Conservation (phyloP, 805 yeast species). For the Wickerhamiella lipophila region DNA sequence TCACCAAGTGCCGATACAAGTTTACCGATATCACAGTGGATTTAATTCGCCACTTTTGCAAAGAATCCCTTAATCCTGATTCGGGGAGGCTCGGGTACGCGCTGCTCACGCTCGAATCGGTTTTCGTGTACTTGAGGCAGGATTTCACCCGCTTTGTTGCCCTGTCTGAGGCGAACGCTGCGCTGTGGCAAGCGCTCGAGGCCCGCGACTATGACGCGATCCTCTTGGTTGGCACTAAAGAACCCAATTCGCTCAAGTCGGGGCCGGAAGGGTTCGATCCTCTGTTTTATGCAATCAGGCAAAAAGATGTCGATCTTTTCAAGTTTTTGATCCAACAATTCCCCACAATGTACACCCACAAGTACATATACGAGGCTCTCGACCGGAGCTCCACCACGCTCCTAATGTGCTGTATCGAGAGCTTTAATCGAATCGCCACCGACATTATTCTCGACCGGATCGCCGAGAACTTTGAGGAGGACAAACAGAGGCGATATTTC, state of each 20-base stretch:
- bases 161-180: constrained; percentile 37
- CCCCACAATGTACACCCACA: constrained; percentile 40
- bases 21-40: constrained; percentile 14
- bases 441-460: constrained; percentile 38
- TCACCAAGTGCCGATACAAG: constrained; percentile 39
- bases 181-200: constrained; percentile 34
- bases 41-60: constrained; percentile 9
- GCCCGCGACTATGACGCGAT: background rate
- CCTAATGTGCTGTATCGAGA: constrained; percentile 47
- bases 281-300: constrained; percentile 47
- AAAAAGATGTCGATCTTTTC: constrained; percentile 37
- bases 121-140: constrained; percentile 47
- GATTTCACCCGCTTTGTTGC: constrained; percentile 31
- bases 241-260: constrained; percentile 48
- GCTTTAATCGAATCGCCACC: constrained; percentile 38
- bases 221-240: constrained; percentile 22
- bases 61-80: constrained; percentile 30
- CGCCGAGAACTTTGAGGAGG: constrained; percentile 27
- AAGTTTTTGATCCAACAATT: constrained; percentile 30
- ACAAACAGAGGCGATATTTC: constrained; percentile 40
- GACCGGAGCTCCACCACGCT: constrained; percentile 44
- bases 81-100: constrained; percentile 64
- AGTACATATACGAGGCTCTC: constrained; percentile 54
- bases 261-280: constrained; percentile 22
- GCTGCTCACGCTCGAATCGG: constrained; percentile 74